Evolutionary conservation across 331 rosid genomes (phyloP), one percentile per base, ranked within the genome.

Genomic region (Acacia concinna): DNA sequence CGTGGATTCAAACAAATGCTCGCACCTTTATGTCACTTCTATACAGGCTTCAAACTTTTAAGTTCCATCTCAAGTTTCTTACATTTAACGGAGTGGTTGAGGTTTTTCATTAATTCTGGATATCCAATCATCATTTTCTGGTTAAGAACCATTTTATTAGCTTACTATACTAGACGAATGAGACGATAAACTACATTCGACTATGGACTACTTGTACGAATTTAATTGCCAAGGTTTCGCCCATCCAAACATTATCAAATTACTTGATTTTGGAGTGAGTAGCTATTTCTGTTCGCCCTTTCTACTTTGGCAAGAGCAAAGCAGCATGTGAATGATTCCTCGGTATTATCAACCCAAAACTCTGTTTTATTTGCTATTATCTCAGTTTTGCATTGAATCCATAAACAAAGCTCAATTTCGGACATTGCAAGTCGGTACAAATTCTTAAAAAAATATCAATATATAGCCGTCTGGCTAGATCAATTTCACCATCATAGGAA

Each of bases 1-100:
- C 10, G 38, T n/a, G 35, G 66, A 35, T 76, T 59, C 54, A 40
- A 27, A 72, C 80, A n/a, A 44, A 70, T 74, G 4, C 72, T 23
- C 47, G 25, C 49, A 32, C 67, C 73, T 67, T 40, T 67, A 81
- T 37, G 65, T 68, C 10, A 51, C 75, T 60, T 68, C 5, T 51
- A 47, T 30, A 49, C 25, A 49, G 76, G 49, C 72, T 20, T 72
- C 64, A 31, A 56, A 46, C 20, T 74, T 72, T 57, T 2, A 6
- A 47, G 51, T 23, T 31, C 34, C 60, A 4, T 14, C 44, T 35
- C 43, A 25, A 51, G 67, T 57, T 30, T 20, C 44, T 30, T 25
- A 20, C 40, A 67, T 38, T 47, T 57, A 31, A 40, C 62, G 46
- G 35, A 41, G 28, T 30, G 0, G 30, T 15, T 57, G 54, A 71